Evolutionary conservation across 345 rosid genomes (phyloP), one percentile per base, ranked within the genome.

Genomic region (Noccaea bulbosa): DNA sequence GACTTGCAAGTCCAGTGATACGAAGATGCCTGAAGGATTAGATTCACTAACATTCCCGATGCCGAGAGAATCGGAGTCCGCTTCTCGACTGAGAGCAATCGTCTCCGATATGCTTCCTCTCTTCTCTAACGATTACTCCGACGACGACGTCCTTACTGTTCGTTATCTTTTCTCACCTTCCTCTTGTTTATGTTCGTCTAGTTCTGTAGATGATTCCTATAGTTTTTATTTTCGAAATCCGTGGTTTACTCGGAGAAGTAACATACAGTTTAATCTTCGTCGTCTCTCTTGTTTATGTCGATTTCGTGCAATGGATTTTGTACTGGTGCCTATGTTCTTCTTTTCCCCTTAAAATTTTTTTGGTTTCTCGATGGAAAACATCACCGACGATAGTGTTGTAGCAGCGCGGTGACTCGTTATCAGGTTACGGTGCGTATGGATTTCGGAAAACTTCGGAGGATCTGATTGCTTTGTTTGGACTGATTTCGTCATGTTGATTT

Each of bases 31-130:
- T 35, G 57, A 71, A 24, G 72, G 7, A 64, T 37, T 41, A 11
- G 56, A 45, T 2, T 3, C 65, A 30, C n/a, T 52, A 14, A 48
- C 77, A 17, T 79, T 79, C 59, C 69, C 56, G n/a, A 72, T 72
- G 59, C 32, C 14, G 44, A 63, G 80, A 46, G 73, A 56, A 45
- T 79, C 80, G 24, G 70, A 59, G 59, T 52, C 72, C 20, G 83
- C 73, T 72, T 80, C 64, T 38, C 67, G 74, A 46, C 78, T 80
- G 44, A 77, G 52, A 80, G 24, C 52, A 5, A 35, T 39, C 7
- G 17, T 77, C 58, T 69, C 76, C 62, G 45, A 69, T 27, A 39
- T 69, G 57, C 76, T 80, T 74, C 83, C 51, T 67, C 66, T 44
- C 52, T 76, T 68, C 73, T 57, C 66, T 22, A 52, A 48, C 32